Evolutionary conservation across 371 early-diverging fungal genomes (phyloP).

Genomic region (Choanephora cucurbitarum): DNA sequence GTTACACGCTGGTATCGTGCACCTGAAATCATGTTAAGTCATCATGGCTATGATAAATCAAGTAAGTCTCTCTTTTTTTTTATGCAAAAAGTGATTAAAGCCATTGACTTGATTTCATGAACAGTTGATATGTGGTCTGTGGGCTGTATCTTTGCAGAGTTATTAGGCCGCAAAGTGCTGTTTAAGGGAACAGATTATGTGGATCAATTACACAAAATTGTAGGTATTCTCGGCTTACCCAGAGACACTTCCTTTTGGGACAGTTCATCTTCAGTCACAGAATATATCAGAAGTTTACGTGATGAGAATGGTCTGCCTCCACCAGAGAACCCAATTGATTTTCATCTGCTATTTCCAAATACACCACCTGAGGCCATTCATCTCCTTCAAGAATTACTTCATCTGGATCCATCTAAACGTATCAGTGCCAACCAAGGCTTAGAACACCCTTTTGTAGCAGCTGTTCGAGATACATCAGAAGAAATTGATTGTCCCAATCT

Average conservation of each 20-base stretch:
- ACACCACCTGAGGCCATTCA: conserved; percentile 70
- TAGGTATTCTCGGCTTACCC: conserved; percentile 94
- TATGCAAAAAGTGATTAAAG: background rate
- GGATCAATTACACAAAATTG: conserved; percentile 92
- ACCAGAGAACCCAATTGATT: conserved; percentile 44
- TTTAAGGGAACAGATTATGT: conserved; percentile 94
- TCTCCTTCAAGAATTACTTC: conserved; percentile 75
- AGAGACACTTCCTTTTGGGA: conserved; percentile 68
- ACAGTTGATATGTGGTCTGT: conserved; percentile 99
- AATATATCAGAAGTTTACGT: conserved; percentile 45
- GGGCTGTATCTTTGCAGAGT: conserved; percentile 99
- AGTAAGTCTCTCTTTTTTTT: conserved; percentile 27
- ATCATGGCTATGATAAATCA: conserved; percentile 37
- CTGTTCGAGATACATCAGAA: conserved; percentile 47
- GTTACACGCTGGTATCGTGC: conserved; percentile 55
- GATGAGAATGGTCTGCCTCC: conserved; percentile 58
- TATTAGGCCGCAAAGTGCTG: conserved; percentile 90
- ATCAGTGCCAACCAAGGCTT: conserved; percentile 84
- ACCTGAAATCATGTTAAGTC: conserved; percentile 51
- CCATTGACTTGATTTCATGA: no score
- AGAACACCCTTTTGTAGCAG: conserved; percentile 78
- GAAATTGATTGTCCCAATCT: conserved; percentile 35
- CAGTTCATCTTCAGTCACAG: conserved; percentile 43
- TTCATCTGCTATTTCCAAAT: conserved; percentile 46
- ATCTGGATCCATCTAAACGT: conserved; percentile 82